These are phyloP conservation scores for Penicillium brasilianum DNA, from an alignment of 2,329 filamentous ascomycete genomes.

Conservation along the genomic window DNA sequence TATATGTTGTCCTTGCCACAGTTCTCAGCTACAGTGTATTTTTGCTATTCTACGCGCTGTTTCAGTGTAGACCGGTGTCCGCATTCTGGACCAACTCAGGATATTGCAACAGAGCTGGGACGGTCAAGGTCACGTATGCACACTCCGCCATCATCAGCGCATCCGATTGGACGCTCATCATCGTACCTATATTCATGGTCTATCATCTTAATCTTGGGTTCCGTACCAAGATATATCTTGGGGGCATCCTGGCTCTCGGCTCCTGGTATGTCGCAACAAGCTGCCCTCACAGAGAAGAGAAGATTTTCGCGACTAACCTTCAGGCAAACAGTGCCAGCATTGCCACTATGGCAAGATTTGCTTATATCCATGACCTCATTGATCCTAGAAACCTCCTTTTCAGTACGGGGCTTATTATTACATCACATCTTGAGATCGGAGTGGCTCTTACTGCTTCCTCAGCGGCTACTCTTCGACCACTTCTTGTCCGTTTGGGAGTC, in stretches of 20 bases:
- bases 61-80: background rate
- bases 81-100: background rate
- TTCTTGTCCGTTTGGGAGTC: background rate
- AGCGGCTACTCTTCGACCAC: background rate
- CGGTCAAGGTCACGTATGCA: background rate
- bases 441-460: background rate
- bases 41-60: background rate
- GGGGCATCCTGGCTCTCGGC: background rate
- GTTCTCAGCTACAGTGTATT: background rate
- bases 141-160: background rate
- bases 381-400: background rate
- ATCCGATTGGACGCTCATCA: background rate
- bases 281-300: background rate
- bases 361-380: background rate
- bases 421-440: background rate
- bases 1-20: background rate
- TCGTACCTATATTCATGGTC: background rate
- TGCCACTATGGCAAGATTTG: constrained; percentile 1
- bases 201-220: background rate
- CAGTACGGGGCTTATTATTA: background rate
- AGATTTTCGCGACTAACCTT: background rate
- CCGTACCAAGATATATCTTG: background rate
- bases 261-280: background rate
- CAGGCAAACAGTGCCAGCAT: background rate
- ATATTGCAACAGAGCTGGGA: background rate